Evolutionary conservation across 208 protist genomes (phyloP).

Genomic region (Trypanosoma rangeli): DNA sequence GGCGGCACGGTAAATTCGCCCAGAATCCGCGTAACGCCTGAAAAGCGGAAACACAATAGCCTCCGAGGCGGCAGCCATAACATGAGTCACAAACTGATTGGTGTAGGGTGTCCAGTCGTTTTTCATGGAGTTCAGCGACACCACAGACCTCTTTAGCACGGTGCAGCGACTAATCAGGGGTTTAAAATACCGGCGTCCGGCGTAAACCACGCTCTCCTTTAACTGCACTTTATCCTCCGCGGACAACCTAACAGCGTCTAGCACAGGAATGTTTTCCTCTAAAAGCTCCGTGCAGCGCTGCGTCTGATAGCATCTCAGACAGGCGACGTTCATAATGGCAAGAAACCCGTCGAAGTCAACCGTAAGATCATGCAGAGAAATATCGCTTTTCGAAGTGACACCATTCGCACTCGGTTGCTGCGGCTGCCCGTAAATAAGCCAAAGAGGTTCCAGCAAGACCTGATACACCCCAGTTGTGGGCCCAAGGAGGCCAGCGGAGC

Average conservation of each 20-base stretch:
- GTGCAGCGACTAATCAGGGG: constrained; percentile 52
- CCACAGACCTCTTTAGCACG: constrained; percentile 45
- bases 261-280: constrained; percentile 25
- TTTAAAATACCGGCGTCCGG: constrained; percentile 57
- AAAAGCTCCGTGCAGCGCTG: constrained; percentile 36
- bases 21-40: constrained; percentile 39
- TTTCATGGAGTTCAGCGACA: constrained; percentile 48
- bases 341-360: constrained; percentile 77
- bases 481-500: constrained; percentile 60
- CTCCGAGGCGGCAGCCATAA: constrained; percentile 47
- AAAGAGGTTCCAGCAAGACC: constrained; percentile 69
- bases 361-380: constrained; percentile 22
- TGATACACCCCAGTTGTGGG: constrained; percentile 67
- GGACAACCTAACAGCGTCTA: constrained; percentile 57
- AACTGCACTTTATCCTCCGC: constrained; percentile 68
- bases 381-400: constrained; percentile 6
- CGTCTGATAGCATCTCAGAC: constrained; percentile 79
- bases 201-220: constrained; percentile 64
- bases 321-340: constrained; percentile 86
- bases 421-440: constrained; percentile 34
- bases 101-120: constrained; percentile 70
- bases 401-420: not conserved
- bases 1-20: constrained; percentile 46
- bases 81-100: constrained; percentile 64
- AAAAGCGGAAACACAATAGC: constrained; percentile 71